Evolutionary conservation across 176 grass and related monocot genomes (phyloP).

Genomic region (Hordeum marinum): DNA sequence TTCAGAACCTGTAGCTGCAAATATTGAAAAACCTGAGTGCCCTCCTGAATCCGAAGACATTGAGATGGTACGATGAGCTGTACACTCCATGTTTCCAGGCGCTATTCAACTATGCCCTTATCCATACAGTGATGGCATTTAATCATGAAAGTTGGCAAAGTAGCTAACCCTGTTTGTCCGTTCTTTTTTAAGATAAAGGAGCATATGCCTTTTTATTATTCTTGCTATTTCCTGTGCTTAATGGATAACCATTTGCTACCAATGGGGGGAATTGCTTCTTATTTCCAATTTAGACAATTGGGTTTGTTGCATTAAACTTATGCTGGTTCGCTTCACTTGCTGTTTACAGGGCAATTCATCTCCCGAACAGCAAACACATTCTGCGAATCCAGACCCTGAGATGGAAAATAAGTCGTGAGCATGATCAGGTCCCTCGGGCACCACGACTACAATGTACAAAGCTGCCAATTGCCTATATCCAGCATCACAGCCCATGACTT

Average conservation of each 20-base stretch:
- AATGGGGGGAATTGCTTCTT: neutral
- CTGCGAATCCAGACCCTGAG: neutral
- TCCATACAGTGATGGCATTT: too few species aligned
- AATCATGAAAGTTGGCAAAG: too few species aligned
- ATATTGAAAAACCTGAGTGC: neutral
- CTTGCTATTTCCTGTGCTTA: too few species aligned
- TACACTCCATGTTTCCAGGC: neutral
- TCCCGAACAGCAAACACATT: neutral
- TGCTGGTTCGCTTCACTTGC: neutral
- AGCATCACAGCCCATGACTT: neutral
- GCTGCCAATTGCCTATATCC: neutral
- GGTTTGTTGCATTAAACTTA: neutral
- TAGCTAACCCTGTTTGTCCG: too few species aligned
- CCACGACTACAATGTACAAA: neutral
- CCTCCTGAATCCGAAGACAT: conserved; percentile 5
- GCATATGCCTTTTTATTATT: too few species aligned
- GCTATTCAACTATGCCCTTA: neutral
- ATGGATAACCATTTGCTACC: too few species aligned
- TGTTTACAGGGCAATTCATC: conserved; percentile 24
- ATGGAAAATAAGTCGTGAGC: conserved; percentile 7
- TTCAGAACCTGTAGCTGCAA: neutral
- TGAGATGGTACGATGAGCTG: conserved; percentile 21
- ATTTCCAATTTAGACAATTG: neutral
- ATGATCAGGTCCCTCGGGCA: neutral
- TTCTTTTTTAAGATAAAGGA: too few species aligned